A percentile compares a stretch with the other conserved stretches of the same genome.
These are phyloP conservation scores for Stipa capillata DNA, from an alignment of 176 grass and related monocot genomes.

Conservation along the genomic window DNA sequence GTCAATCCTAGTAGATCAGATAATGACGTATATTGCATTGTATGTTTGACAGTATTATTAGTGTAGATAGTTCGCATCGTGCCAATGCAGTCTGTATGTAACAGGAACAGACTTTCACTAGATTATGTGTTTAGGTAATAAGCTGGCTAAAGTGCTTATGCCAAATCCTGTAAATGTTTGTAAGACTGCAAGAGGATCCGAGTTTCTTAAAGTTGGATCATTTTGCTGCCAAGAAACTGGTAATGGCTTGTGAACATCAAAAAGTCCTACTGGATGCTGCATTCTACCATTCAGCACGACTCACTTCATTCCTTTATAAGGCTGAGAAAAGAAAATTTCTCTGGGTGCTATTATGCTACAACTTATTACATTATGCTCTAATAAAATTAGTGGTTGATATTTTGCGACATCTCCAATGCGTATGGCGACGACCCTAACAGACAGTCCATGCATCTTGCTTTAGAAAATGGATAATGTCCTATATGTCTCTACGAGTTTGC, in stretches of 20 bases:
- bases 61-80: constrained; percentile 21
- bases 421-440: background rate
- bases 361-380: too few relatives aligned
- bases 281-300: too few relatives aligned
- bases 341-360: too few relatives aligned
- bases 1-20: constrained; percentile 7
- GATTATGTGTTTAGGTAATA: background rate
- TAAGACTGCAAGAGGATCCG: background rate
- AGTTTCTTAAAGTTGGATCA: background rate
- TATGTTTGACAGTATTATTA: background rate
- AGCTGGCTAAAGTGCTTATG: background rate
- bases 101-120: background rate
- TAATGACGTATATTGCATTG: background rate
- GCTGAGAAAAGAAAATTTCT: too few relatives aligned
- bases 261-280: too few relatives aligned
- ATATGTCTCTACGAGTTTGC: too few relatives aligned
- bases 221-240: background rate
- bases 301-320: too few relatives aligned
- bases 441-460: background rate
- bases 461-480: too few relatives aligned
- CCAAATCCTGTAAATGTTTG: background rate
- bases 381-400: background rate
- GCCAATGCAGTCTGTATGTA: constrained; percentile 6
- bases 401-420: too few relatives aligned
- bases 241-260: background rate